These are phyloP conservation scores for Venturia oleaginea DNA, from an alignment of 2,329 filamentous ascomycete species.

Conservation along the genomic window DNA sequence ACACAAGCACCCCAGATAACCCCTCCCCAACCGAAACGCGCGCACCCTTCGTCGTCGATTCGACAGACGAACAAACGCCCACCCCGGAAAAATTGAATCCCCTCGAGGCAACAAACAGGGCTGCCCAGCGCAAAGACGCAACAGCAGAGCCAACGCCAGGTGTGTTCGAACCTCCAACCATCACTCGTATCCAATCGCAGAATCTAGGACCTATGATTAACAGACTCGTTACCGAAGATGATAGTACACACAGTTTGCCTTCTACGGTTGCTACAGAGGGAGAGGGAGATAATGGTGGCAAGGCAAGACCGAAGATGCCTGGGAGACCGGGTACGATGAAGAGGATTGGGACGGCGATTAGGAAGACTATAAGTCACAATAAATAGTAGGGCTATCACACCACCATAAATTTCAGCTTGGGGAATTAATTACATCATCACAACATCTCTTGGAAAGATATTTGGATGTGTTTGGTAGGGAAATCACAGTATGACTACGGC, in stretches of 20 bases:
- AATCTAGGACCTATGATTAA: background rate
- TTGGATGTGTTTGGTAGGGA: background rate
- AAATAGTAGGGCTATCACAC: background rate
- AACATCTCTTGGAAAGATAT: background rate
- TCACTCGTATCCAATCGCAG: background rate
- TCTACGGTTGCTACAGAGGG: background rate
- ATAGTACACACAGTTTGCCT: background rate
- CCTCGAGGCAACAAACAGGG: background rate
- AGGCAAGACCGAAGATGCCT: slow-evolving; percentile 6
- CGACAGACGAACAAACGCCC: slow-evolving; percentile 8
- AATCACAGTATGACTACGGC: no score
- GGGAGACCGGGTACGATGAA: slow-evolving; percentile 13
- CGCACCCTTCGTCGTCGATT: background rate
- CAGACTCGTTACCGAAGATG: slow-evolving; percentile 6
- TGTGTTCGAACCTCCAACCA: background rate
- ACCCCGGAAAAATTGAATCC: slow-evolving; percentile 8
- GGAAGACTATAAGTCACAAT: slow-evolving; percentile 5
- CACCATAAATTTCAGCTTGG: background rate
- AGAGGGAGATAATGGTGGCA: background rate
- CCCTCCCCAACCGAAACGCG: background rate
- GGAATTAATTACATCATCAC: background rate
- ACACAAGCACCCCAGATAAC: background rate
- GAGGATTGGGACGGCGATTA: slow-evolving; percentile 12
- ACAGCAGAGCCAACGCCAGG: background rate
- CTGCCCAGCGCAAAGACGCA: background rate